A percentile compares a stretch with the other conserved stretches of the same genome.
Evolutionary conservation across 2,329 filamentous ascomycete species (phyloP).

Genomic region (Fusarium sp.): DNA sequence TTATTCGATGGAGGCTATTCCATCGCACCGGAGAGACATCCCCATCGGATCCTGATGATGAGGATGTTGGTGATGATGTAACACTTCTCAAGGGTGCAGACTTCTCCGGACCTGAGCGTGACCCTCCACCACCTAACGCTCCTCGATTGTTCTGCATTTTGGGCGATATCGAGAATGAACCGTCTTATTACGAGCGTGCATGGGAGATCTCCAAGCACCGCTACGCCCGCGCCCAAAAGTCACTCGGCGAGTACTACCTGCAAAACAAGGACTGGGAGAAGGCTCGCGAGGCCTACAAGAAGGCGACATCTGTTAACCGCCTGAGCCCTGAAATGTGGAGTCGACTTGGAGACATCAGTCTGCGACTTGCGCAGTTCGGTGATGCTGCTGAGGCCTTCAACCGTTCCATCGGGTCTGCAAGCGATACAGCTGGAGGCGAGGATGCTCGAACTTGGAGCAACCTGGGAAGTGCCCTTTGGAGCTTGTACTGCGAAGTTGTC

Average conservation of each 20-base stretch:
- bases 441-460: slow-evolving; percentile 97
- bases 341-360: slow-evolving; percentile 86
- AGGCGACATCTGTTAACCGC: slow-evolving; percentile 82
- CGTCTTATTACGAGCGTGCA: slow-evolving; percentile 82
- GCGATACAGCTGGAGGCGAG: slow-evolving; percentile 77
- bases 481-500: slow-evolving; percentile 69
- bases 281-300: slow-evolving; percentile 81
- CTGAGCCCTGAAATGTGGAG: slow-evolving; percentile 90
- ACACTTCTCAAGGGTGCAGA: slow-evolving; percentile 66
- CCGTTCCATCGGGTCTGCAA: slow-evolving; percentile 76
- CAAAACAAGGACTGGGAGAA: slow-evolving; percentile 73
- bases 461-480: slow-evolving; percentile 84
- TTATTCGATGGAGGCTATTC: slow-evolving; percentile 85
- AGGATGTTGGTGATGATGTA: slow-evolving; percentile 64
- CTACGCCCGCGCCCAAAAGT: slow-evolving; percentile 89
- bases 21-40: slow-evolving; percentile 64
- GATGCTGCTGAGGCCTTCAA: slow-evolving; percentile 87
- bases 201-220: slow-evolving; percentile 87
- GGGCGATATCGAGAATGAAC: slow-evolving; percentile 85
- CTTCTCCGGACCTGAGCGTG: slow-evolving; percentile 71
- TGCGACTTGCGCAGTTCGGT: slow-evolving; percentile 81
- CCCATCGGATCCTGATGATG: slow-evolving; percentile 61
- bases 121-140: slow-evolving; percentile 82
- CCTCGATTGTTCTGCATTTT: slow-evolving; percentile 93
- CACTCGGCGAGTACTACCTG: slow-evolving; percentile 83